Base-by-base conservation (phyloP, 1,284 basidiomycete species). In the Porphyrellus sp. region DNA sequence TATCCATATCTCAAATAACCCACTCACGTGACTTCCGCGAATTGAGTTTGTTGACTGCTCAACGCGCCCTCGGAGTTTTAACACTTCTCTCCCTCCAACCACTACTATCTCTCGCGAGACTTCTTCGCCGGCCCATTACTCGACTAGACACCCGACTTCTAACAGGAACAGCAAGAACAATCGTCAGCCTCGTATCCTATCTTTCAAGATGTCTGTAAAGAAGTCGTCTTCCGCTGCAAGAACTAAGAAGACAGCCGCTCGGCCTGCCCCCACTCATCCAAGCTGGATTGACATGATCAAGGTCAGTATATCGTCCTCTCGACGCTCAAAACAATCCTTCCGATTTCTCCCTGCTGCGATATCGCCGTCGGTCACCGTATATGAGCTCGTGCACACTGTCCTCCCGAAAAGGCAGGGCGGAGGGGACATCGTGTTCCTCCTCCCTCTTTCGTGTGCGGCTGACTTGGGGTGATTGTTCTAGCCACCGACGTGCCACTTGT, bases 271-370 rank as follows among this genome's bases (percentile, higher is more conserved):
- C 38, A 64, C 77, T 49, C 86, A 88, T 63, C 86, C 86, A 9
- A 73, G 78, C 57, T 89, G 86, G 85, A 74, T 82, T 58, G 86
- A 89, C 54, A 89, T 89, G 86, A 88, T 89, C 70, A 88, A 86
- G 77, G 86, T 87, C 63, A 66, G 55, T 58, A 43, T 35, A 57
- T 40, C 33, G 42, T 50, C 43, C 38, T 46, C 40, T 46, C 43
- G 4, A 38, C 30, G 16, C 23, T 24, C 12, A 13, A 5, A 7
- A 15, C 1, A 30, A 25, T 3, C 11, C 44, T 2, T 42, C 30
- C 24, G 37, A 31, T 25, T 27, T 57, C 40, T 42, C 21, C 37
- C 51, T 37, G 43, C 49, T 31, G 30, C 43, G 33, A 48, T 39
- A 49, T 53, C 42, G 16, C 30, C 21, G 31, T 48, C 35, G 38